Percentiles rank a stretch among this genome's conserved stretches.
Conservation (phyloP, 2,329 filamentous ascomycete species). For the Xylaria sp. region DNA sequence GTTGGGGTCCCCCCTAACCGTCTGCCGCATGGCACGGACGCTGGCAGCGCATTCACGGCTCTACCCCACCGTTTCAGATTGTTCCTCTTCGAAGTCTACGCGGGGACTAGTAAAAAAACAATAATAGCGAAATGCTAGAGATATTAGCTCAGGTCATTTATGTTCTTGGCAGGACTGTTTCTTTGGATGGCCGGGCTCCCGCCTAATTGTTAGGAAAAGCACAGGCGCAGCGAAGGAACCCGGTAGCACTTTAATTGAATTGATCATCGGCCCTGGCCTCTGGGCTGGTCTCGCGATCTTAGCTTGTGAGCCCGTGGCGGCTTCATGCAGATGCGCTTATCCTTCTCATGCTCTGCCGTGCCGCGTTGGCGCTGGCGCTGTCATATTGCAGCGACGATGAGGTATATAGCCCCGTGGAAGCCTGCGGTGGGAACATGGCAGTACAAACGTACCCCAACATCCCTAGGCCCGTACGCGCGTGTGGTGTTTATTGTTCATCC, state of each 20-base stretch:
- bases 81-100: not conserved
- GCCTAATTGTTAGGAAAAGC: not conserved
- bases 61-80: slow-evolving; percentile 6
- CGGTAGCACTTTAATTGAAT: not conserved
- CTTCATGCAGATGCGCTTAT: slow-evolving; percentile 20
- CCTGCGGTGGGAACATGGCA: slow-evolving; percentile 2
- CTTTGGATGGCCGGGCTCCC: not conserved
- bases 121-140: not conserved
- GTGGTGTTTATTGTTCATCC: slow-evolving; percentile 14
- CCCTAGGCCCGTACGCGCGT: not conserved
- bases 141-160: not conserved
- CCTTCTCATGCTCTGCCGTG: slow-evolving; percentile 15
- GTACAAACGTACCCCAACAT: slow-evolving; percentile 17
- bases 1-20: not conserved
- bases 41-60: not conserved
- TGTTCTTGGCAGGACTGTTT: slow-evolving; percentile 1
- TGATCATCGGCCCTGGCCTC: not conserved
- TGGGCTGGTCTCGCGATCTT: slow-evolving; percentile 13
- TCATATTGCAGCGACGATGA: slow-evolving; percentile 13
- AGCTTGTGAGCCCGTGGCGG: slow-evolving; percentile 21
- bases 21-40: not conserved
- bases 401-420: not conserved
- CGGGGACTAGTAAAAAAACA: not conserved
- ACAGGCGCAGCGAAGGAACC: not conserved
- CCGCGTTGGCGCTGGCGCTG: slow-evolving; percentile 1